Percentiles rank a stretch among this genome's conserved stretches.
These are phyloP conservation scores for Atkinsonella hypoxylon DNA, from an alignment of 2,329 filamentous ascomycete genomes.

Conservation along the genomic window DNA sequence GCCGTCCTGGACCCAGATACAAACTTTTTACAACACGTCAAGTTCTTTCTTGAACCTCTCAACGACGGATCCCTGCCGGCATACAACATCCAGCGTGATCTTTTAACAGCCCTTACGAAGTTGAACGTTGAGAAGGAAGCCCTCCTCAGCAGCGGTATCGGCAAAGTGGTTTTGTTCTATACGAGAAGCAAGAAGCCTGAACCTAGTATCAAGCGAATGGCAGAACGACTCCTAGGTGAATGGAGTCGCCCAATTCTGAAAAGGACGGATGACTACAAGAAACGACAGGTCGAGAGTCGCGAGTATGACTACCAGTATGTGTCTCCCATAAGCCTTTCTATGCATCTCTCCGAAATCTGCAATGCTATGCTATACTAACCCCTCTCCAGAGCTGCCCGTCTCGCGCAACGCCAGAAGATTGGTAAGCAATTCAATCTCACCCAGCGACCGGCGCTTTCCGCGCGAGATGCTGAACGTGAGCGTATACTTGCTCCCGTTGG, in stretches of 20 bases:
- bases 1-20: conserved; percentile 87
- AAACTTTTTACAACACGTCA: conserved; percentile 87
- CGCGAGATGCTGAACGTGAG: conserved; percentile 42
- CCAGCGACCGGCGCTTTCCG: conserved; percentile 33
- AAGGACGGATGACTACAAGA: conserved; percentile 88
- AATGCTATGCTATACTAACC: conserved; percentile 4
- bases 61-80: conserved; percentile 89
- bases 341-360: background rate
- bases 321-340: background rate
- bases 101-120: conserved; percentile 68
- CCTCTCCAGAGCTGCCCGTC: conserved; percentile 37
- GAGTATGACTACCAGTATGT: conserved; percentile 51
- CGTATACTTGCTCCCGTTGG: conserved; percentile 44
- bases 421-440: conserved; percentile 37
- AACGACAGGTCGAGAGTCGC: conserved; percentile 55
- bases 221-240: conserved; percentile 82
- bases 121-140: conserved; percentile 87
- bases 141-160: conserved; percentile 81
- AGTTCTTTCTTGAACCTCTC: conserved; percentile 93
- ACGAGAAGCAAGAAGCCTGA: conserved; percentile 89
- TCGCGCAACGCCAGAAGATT: conserved; percentile 36
- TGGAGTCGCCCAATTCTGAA: conserved; percentile 94
- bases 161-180: conserved; percentile 94
- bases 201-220: conserved; percentile 80
- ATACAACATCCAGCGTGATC: conserved; percentile 93